Percentiles rank a stretch among this genome's conserved stretches.
These are phyloP conservation scores for Pneumocystis sp. DNA, from an alignment of 1,139 yeast genomes.

Conservation along the genomic window DNA sequence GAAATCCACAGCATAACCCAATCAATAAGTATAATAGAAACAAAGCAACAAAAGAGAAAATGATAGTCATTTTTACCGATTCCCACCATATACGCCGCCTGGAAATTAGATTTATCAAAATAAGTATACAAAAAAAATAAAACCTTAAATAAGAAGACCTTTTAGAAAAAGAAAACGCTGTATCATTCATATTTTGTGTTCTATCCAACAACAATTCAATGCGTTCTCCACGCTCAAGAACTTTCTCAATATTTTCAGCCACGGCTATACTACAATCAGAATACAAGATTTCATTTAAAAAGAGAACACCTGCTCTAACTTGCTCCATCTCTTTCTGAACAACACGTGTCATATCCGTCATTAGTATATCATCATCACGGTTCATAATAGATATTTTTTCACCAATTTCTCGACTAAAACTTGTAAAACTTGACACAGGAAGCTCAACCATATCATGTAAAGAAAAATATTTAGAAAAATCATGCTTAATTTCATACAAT, in stretches of 20 bases:
- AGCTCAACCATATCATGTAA: constrained; percentile 14
- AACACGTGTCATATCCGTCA: constrained; percentile 1
- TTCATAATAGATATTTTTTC: constrained; percentile 11
- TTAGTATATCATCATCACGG: constrained; percentile 3
- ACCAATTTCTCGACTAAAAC: constrained; percentile 10
- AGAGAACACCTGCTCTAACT: constrained; percentile 21
- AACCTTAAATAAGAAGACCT: constrained; percentile 50
- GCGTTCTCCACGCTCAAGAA: constrained; percentile 69
- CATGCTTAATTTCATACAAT: constrained; percentile 21
- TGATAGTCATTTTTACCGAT: constrained; percentile 32
- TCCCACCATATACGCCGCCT: constrained; percentile 34
- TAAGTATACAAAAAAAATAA: constrained; percentile 28
- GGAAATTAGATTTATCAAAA: not conserved
- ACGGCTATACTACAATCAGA: constrained; percentile 17
- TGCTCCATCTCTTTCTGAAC: constrained; percentile 28
- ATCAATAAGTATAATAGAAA: constrained; percentile 14
- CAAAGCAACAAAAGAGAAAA: constrained; percentile 11
- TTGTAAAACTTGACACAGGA: constrained; percentile 11
- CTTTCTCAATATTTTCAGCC: constrained; percentile 30
- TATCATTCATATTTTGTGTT: constrained; percentile 57
- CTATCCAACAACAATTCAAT: constrained; percentile 62
- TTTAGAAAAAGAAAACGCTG: constrained; percentile 58
- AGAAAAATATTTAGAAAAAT: constrained; percentile 16
- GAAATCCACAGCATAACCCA: constrained; percentile 16
- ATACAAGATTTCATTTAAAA: not conserved